These are phyloP conservation scores for Chlorella sp. DNA, from an alignment of 139 green algal genomes.

Conservation along the genomic window DNA sequence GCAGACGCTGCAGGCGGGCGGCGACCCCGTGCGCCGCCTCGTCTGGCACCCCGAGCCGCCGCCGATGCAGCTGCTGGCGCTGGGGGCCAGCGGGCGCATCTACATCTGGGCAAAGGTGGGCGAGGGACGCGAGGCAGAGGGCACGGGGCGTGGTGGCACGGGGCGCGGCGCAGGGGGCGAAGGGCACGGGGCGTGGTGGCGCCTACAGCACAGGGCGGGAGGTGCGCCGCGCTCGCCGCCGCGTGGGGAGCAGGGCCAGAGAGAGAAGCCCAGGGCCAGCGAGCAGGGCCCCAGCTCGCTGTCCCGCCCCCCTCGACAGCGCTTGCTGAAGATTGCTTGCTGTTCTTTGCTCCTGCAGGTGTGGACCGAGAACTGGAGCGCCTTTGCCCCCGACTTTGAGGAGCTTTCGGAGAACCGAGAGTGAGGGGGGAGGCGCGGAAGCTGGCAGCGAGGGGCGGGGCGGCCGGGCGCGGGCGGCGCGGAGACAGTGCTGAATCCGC, in stretches of 20 bases:
- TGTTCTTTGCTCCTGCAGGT: slow-evolving; percentile 32
- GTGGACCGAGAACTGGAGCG: slow-evolving; percentile 89
- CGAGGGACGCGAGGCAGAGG: no score
- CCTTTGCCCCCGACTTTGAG: slow-evolving; percentile 94
- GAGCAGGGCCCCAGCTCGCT: no score
- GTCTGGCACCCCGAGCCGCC: slow-evolving; percentile 78
- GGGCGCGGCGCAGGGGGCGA: no score
- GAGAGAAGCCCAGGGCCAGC: neutral
- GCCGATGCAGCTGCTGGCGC: slow-evolving; percentile 59
- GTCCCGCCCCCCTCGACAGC: no score
- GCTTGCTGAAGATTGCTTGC: neutral
- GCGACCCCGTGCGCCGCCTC: slow-evolving; percentile 59
- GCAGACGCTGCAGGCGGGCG: slow-evolving; percentile 27
- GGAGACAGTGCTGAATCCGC: no score
- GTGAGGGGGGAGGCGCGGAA: neutral
- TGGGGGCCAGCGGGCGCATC: slow-evolving; percentile 49
- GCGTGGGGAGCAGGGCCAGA: no score
- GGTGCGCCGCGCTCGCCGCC: no score
- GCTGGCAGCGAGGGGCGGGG: neutral
- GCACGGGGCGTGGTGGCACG: no score
- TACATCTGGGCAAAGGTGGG: slow-evolving; percentile 79
- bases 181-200: neutral
- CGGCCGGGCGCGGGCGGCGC: neutral
- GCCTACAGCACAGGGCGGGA: neutral
- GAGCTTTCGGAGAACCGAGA: slow-evolving; percentile 85